Evolutionary conservation across 345 rosid species (phyloP), one percentile per base, ranked within the genome.

Genomic region (Sisymbrium altissimum): DNA sequence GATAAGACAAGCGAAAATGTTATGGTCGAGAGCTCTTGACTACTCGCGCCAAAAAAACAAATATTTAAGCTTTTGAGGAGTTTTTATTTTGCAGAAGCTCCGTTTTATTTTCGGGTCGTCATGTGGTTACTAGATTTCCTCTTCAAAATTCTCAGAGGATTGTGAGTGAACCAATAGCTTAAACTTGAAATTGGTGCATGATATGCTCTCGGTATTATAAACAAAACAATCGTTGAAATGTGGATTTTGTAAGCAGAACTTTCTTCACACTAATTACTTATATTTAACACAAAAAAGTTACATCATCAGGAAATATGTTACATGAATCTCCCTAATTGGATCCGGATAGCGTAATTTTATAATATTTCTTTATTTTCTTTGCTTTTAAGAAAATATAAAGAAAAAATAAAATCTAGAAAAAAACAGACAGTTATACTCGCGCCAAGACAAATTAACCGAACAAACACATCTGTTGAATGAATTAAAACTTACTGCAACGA

Each of bases 401-500:
- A 7, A 18, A 49, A 2, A 53, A n/a, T n/a, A n/a, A 53, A 3
- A 14, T 50, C 7, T 18, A 17, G 7, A 41, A 9, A 18, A n/a
- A 57, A 13, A 18, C 1, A 18, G 66, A 50, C 64, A 39, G 79
- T 75, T 75, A 50, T 67, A 19, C 39, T n/a, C 44, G 71, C 77
- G 73, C 56, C 56, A 59, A 60, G 63, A 59, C 56, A 50, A 49
- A 75, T 19, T 11, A 60, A 60, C 64, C 63, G 70, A 76, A 76
- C 70, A 55, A 32, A 69, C 79, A 21, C 79, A 76, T 44, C 75
- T 45, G 52, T 63, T 76, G 44, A 36, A 61, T 4, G 32, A 52
- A 62, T 15, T 33, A 64, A 25, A 66, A 74, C 69, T 52, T 5
- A n/a, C 70, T 21, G 0, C 17, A 68, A 75, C 70, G 79, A 75